Conservation (phyloP, 2,329 filamentous ascomycete genomes). For the Fusarium sp. region DNA sequence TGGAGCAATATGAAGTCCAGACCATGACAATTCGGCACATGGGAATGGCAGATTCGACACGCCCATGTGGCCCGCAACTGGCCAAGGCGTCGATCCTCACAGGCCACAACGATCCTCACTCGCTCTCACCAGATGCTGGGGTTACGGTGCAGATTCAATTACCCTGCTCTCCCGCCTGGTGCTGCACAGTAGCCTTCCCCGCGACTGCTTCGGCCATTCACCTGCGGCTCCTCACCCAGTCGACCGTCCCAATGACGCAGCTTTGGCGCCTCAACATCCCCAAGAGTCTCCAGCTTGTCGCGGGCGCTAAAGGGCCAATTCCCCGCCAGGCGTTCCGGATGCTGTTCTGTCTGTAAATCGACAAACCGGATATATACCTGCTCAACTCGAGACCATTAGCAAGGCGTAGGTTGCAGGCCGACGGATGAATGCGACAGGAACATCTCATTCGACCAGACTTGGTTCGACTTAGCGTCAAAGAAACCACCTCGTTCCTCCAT, state of each 20-base stretch:
- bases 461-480: not conserved
- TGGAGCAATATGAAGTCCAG: not conserved
- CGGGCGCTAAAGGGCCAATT: constrained; percentile 1
- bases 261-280: not conserved
- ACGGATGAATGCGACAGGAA: not conserved
- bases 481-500: not conserved
- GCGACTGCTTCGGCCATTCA: constrained; percentile 2
- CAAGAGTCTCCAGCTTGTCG: not conserved
- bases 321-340: not conserved
- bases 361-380: not conserved
- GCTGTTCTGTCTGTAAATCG: not conserved
- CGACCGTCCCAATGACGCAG: constrained; percentile 18
- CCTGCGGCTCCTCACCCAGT: not conserved
- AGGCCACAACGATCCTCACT: constrained; percentile 10
- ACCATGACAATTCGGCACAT: not conserved
- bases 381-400: not conserved
- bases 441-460: not conserved
- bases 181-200: not conserved
- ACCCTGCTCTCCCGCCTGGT: not conserved
- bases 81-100: constrained; percentile 18
- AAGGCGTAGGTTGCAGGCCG: not conserved
- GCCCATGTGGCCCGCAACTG: constrained; percentile 9
- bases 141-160: constrained; percentile 15
- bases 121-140: constrained; percentile 6
- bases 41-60: constrained; percentile 8